Conservation (phyloP, 78 protist species). For the Planoprotostelium fungivorum region DNA sequence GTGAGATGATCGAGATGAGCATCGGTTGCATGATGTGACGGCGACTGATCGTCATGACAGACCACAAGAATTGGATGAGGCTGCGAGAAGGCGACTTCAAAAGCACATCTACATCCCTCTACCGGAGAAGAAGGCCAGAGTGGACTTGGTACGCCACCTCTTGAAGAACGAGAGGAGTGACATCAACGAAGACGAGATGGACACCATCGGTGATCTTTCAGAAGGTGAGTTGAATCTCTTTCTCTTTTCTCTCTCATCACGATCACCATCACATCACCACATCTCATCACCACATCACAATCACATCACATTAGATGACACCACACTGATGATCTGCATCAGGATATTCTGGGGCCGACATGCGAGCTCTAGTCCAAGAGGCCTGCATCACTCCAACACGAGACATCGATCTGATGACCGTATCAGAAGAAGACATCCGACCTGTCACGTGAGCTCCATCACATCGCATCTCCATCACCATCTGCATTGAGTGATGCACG, state of each 20-base stretch:
- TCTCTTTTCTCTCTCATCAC: conserved; percentile 13
- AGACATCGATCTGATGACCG: conserved; percentile 12
- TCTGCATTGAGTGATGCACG: no score
- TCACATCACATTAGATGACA: background rate
- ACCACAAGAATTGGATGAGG: conserved; percentile 93
- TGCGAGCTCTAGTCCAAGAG: conserved; percentile 59
- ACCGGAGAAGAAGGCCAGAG: conserved; percentile 42
- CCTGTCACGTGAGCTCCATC: background rate
- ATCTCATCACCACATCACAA: background rate
- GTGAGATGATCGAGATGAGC: background rate
- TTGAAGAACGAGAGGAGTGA: background rate
- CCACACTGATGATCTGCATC: conserved; percentile 4
- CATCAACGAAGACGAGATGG: background rate
- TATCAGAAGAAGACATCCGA: conserved; percentile 3
- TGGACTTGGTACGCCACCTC: background rate
- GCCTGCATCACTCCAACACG: conserved; percentile 81
- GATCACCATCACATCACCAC: conserved; percentile 6
- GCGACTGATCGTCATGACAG: conserved; percentile 16
- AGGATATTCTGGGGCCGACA: conserved; percentile 84
- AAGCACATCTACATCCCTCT: conserved; percentile 81
- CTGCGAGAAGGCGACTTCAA: conserved; percentile 79
- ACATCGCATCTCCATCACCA: no score
- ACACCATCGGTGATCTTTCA: background rate
- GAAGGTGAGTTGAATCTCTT: background rate
- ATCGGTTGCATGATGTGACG: background rate